A percentile compares a stretch with the other conserved stretches of the same genome.
Conservation (phyloP, 805 yeast genomes). For the Candida odintsovae region DNA sequence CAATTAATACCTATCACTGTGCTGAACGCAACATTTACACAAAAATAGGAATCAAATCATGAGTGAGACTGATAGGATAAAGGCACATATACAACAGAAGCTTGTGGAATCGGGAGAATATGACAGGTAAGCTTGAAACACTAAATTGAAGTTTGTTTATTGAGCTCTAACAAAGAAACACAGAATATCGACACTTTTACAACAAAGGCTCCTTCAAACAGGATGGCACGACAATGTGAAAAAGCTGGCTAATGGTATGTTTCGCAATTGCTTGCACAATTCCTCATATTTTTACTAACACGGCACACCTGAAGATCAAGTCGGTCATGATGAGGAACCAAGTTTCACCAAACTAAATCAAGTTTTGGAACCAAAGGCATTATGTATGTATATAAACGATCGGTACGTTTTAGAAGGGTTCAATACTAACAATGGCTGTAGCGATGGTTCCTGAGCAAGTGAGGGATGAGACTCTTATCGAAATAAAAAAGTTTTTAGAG, state of each 20-base stretch:
- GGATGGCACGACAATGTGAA: constrained; percentile 85
- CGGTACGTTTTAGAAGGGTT: neutral
- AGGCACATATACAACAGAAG: constrained; percentile 61
- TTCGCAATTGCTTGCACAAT: neutral
- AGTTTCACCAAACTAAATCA: constrained; percentile 49
- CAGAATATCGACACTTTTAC: constrained; percentile 55
- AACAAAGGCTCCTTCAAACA: constrained; percentile 58
- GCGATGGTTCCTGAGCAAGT: constrained; percentile 64
- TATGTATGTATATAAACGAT: constrained; percentile 32
- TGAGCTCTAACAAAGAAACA: neutral
- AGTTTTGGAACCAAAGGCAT: constrained; percentile 58
- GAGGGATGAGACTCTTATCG: constrained; percentile 50
- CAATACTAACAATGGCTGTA: constrained; percentile 11
- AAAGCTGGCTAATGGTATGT: constrained; percentile 47
- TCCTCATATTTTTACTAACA: neutral
- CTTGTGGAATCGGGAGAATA: constrained; percentile 76
- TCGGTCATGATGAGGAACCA: constrained; percentile 36
- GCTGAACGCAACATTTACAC: neutral
- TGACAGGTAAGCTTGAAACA: constrained; percentile 29
- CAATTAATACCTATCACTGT: too few relatives aligned
- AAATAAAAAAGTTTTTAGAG: constrained; percentile 56
- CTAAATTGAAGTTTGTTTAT: constrained; percentile 15
- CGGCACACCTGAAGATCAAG: constrained; percentile 23
- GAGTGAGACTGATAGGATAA: constrained; percentile 25
- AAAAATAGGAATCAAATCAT: neutral